phyloP scores from a whole-genome alignment of 2,329 filamentous ascomycete species.

The Fusarium paranaense region DNA sequence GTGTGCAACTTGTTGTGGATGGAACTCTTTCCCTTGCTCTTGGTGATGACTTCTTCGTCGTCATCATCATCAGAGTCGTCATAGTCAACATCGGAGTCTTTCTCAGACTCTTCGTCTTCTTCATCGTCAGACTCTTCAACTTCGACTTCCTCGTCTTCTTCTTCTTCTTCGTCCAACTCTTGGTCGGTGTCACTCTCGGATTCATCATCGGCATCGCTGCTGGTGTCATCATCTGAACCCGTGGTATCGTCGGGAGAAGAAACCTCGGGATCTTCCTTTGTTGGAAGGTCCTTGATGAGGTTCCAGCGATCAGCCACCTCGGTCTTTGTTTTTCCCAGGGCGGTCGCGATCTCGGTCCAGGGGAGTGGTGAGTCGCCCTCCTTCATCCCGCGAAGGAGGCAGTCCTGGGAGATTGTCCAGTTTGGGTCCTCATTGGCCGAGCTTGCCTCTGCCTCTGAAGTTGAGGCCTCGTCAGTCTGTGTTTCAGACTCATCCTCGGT shows the following conservation, averaged over 20 bases:
- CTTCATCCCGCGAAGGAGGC: constrained; percentile 51
- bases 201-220: constrained; percentile 2
- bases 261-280: background rate
- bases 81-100: background rate
- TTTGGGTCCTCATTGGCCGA: constrained; percentile 1
- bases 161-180: background rate
- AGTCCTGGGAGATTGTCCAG: constrained; percentile 53
- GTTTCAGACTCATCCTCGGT: constrained; percentile 16
- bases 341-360: constrained; percentile 47
- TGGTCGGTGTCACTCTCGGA: constrained; percentile 4
- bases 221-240: background rate
- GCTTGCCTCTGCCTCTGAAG: background rate
- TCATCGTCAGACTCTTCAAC: background rate
- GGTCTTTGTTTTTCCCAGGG: constrained; percentile 44
- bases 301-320: constrained; percentile 50
- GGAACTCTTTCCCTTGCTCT: constrained; percentile 10
- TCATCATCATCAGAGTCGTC: constrained; percentile 1
- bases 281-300: constrained; percentile 41
- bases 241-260: background rate
- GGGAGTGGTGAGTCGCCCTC: constrained; percentile 38
- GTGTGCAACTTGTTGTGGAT: constrained; percentile 31
- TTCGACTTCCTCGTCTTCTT: background rate
- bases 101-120: background rate
- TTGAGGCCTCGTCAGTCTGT: background rate
- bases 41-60: background rate